These are phyloP conservation scores for Populus hybrid DNA, from an alignment of 441 rosid genomes.

Conservation along the genomic window DNA sequence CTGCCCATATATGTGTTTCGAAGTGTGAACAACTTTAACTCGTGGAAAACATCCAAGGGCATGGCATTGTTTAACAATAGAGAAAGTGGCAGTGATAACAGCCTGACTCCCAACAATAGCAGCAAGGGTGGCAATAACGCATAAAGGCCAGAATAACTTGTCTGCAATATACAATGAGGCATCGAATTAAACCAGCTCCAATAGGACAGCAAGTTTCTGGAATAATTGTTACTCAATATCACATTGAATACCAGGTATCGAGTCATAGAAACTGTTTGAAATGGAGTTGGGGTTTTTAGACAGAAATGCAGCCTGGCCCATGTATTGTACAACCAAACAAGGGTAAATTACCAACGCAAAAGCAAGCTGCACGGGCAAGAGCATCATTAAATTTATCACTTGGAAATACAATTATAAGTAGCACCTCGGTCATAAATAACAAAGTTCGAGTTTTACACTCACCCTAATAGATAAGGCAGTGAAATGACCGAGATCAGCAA, in stretches of 20 bases:
- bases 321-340: conserved; percentile 89
- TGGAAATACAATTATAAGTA: conserved; percentile 3
- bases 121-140: conserved; percentile 83
- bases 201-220: conserved; percentile 13
- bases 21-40: conserved; percentile 76
- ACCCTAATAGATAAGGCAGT: conserved; percentile 80
- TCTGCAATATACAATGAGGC: conserved; percentile 38
- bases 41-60: conserved; percentile 40
- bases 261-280: conserved; percentile 55
- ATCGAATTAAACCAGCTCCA: conserved; percentile 18
- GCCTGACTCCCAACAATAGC: conserved; percentile 91
- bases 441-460: conserved; percentile 15
- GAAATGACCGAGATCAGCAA: conserved; percentile 92
- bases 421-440: not conserved
- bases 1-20: conserved; percentile 75
- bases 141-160: conserved; percentile 80
- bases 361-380: conserved; percentile 60
- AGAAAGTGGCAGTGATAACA: conserved; percentile 80
- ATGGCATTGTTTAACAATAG: conserved; percentile 84
- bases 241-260: conserved; percentile 63
- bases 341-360: conserved; percentile 75
- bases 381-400: conserved; percentile 23
- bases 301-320: conserved; percentile 96
- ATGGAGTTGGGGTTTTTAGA: conserved; percentile 51
- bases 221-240: conserved; percentile 8